Percentiles rank a stretch among this genome's conserved stretches.
phyloP scores from a whole-genome alignment of 768 basidiomycete species.

The Suillus lakei region DNA sequence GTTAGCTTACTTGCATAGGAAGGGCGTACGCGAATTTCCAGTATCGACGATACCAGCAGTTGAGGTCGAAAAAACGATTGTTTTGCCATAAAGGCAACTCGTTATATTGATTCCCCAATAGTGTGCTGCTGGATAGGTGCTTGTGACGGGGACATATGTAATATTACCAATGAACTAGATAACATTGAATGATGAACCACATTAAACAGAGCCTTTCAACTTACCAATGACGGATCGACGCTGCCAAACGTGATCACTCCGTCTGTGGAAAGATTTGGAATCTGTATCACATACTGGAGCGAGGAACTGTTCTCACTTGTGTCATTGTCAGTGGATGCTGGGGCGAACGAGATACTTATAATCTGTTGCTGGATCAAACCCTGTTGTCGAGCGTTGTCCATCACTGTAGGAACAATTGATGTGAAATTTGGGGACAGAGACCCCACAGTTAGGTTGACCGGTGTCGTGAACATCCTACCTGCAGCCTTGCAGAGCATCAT shows the following conservation, averaged over 20 bases:
- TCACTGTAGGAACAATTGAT: not conserved
- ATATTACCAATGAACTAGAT: not conserved
- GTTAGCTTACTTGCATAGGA: not conserved
- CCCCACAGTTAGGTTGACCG: not conserved
- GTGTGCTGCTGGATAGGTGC: not conserved
- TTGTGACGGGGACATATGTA: not conserved
- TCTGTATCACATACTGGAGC: not conserved
- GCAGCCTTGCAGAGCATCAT: too few species aligned
- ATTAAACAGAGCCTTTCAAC: not conserved
- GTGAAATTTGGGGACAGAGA: not conserved
- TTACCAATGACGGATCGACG: not conserved
- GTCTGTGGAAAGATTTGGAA: not conserved
- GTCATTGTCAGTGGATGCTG: not conserved
- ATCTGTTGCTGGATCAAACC: not conserved
- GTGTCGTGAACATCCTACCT: too few species aligned
- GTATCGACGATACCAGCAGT: not conserved
- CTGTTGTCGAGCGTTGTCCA: not conserved
- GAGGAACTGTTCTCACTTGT: not conserved
- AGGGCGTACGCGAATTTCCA: not conserved
- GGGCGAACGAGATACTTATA: not conserved
- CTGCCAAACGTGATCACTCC: not conserved
- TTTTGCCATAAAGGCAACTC: not conserved
- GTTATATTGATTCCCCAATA: not conserved
- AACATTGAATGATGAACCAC: not conserved
- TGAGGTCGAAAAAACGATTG: not conserved